Percentiles rank a stretch among this genome's conserved stretches.
Conservation (phyloP, 2,329 filamentous ascomycete genomes). For the Fusarium nelsonii region DNA sequence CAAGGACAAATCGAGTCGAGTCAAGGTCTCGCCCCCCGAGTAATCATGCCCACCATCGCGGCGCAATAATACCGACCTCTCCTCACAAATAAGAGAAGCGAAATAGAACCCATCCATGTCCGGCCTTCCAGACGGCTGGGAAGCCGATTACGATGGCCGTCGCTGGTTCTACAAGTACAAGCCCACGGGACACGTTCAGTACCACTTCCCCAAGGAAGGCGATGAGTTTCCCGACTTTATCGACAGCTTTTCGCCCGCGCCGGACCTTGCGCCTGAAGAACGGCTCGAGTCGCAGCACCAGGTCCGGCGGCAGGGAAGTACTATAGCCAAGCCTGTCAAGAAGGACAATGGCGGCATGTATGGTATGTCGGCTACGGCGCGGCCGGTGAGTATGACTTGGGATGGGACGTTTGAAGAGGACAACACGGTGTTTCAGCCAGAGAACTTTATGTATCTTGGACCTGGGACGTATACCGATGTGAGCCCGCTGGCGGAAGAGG, state of each 20-base stretch:
- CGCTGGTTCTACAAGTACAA: conserved; percentile 71
- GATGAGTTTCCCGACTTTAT: conserved; percentile 70
- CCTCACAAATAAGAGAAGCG: conserved; percentile 6
- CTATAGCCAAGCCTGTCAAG: conserved; percentile 18
- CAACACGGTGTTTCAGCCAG: conserved; percentile 62
- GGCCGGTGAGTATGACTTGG: conserved; percentile 52
- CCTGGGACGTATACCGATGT: conserved; percentile 61
- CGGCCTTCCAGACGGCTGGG: conserved; percentile 66
- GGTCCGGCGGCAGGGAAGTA: conserved; percentile 53
- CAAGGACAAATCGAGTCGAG: not conserved
- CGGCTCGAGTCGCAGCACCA: conserved; percentile 65
- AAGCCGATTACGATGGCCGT: conserved; percentile 67
- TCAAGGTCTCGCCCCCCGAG: not conserved
- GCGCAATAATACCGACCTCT: conserved; percentile 31
- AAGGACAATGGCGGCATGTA: conserved; percentile 33
- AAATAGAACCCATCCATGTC: conserved; percentile 42
- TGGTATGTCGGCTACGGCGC: conserved; percentile 52
- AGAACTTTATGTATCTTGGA: conserved; percentile 66
- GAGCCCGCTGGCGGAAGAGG: conserved; percentile 58
- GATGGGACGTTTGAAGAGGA: conserved; percentile 49
- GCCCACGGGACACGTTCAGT: conserved; percentile 66
- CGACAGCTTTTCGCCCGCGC: conserved; percentile 53
- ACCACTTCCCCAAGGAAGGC: conserved; percentile 67
- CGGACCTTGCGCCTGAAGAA: conserved; percentile 64
- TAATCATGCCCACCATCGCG: conserved; percentile 29